Base-by-base conservation (phyloP, 768 basidiomycete species). In the Tricholoma terreum region DNA sequence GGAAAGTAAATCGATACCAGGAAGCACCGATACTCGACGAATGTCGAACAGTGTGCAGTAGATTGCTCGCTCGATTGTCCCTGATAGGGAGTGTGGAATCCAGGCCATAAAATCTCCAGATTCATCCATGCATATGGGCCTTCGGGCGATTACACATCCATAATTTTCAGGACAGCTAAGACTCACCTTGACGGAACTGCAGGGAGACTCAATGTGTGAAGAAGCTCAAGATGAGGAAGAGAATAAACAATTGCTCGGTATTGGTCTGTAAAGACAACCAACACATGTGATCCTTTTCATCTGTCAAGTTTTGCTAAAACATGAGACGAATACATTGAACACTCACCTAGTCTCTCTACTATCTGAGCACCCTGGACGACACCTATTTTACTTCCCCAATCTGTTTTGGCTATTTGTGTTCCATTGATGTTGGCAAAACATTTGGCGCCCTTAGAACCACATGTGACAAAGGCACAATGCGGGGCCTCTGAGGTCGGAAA, bases 21-120 rank as follows among this genome's bases (percentile, higher is more conserved):
- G 82, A 1, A 69, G 60, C 8, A 74, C 70, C 59, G 83, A 81
- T 21, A 74, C 71, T 33, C 85, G 77, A 6, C 83, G 77, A 42
- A 80, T 73, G 63, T 81, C 74, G 67, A 87, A 86, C 52, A 89
- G 70, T 8, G 86, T 84, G 36, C 81, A 82, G 61, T 85, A 83
- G 14, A 69, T 72, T 6, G 77, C 73, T 49, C 71, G 70, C 7
- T 71, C 61, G 11, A 80, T 68, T 14, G 69, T 67, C 8, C 68
- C 73, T 30, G 67, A 73, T 49, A 59, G 64, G 22, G 68, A 64
- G 60, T 77, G 70, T 4, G 68, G 62, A n/a, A 63, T 67, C 69
- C 76, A 82, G 12, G 75, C 71, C 24, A 84, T 65, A 65, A 81
- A 84, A 66, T 86, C 85, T 4, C 85, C 85, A 5, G 65, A 52